phyloP scores from a whole-genome alignment of 2,329 filamentous ascomycete species.

The Tolypocladium ovalisporum region DNA sequence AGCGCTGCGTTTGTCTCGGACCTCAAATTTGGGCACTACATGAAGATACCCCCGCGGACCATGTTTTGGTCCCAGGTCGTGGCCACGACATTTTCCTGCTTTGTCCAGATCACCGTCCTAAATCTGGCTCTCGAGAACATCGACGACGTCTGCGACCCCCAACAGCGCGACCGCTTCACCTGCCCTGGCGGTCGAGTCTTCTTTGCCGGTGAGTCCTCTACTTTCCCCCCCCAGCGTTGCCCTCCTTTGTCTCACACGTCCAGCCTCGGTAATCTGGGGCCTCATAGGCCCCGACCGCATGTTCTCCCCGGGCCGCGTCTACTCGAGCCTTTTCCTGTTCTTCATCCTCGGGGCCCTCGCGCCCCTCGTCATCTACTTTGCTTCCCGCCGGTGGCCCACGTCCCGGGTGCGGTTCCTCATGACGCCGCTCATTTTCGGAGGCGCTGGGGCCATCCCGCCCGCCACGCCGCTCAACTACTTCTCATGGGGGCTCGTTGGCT shows the following conservation, averaged over 20 bases:
- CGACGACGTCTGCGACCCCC: conserved; percentile 47
- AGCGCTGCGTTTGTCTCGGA: conserved; percentile 53
- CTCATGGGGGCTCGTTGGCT: conserved; percentile 62
- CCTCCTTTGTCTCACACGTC: not conserved
- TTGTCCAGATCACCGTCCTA: conserved; percentile 54
- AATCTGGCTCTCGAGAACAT: conserved; percentile 53
- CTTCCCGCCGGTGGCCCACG: conserved; percentile 37
- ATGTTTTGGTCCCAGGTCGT: conserved; percentile 58
- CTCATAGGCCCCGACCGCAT: conserved; percentile 53
- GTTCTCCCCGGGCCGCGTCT: conserved; percentile 52
- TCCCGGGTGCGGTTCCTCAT: conserved; percentile 43
- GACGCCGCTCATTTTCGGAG: conserved; percentile 53
- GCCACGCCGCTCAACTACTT: conserved; percentile 67
- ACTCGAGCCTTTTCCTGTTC: conserved; percentile 48
- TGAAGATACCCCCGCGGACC: conserved; percentile 56
- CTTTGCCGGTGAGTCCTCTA: conserved; percentile 38
- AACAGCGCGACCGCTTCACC: conserved; percentile 47
- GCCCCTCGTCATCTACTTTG: conserved; percentile 40
- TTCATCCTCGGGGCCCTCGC: conserved; percentile 44
- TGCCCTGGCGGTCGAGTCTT: conserved; percentile 55
- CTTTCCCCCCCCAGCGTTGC: not conserved
- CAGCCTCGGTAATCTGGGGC: conserved; percentile 57
- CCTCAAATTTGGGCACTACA: conserved; percentile 63
- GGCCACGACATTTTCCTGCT: conserved; percentile 54
- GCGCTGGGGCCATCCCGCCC: conserved; percentile 45